Conservation (phyloP, 2,329 filamentous ascomycete genomes). For the Talaromyces rugulosus region DNA sequence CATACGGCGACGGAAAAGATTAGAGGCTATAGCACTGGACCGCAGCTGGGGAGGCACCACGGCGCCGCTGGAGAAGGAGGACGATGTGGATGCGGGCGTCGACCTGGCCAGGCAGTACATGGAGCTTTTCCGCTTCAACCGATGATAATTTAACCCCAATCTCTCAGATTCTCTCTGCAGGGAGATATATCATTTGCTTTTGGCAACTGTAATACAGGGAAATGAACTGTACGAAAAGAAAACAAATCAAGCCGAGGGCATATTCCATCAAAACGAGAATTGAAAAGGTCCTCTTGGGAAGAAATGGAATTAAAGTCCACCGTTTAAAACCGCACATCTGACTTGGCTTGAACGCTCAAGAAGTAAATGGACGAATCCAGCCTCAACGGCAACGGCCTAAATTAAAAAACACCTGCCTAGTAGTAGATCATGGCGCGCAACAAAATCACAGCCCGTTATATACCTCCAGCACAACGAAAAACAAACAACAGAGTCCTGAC, state of each 20-base stretch:
- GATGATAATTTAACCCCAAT: constrained; percentile 18
- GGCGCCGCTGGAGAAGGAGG: constrained; percentile 16
- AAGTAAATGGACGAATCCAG: constrained; percentile 2
- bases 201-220: constrained; percentile 1
- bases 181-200: not conserved
- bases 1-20: constrained; percentile 15
- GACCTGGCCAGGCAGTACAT: constrained; percentile 44
- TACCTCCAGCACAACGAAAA: constrained; percentile 11
- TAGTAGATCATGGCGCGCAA: constrained; percentile 2
- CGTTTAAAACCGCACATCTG: not conserved
- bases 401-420: constrained; percentile 4
- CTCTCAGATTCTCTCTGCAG: not conserved
- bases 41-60: constrained; percentile 11
- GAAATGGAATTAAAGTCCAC: not conserved
- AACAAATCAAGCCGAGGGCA: not conserved
- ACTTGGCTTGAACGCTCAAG: not conserved
- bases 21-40: constrained; percentile 2
- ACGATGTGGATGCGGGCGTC: constrained; percentile 31
- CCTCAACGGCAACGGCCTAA: constrained; percentile 1
- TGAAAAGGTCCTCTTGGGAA: not conserved
- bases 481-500: constrained; percentile 16
- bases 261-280: not conserved
- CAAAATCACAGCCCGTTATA: constrained; percentile 10
- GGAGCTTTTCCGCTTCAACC: constrained; percentile 42
- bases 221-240: not conserved